Percentiles rank a stretch among this genome's conserved stretches.
Evolutionary conservation across 2,329 filamentous ascomycete genomes (phyloP).

Genomic region (Myrmaecium sp.): DNA sequence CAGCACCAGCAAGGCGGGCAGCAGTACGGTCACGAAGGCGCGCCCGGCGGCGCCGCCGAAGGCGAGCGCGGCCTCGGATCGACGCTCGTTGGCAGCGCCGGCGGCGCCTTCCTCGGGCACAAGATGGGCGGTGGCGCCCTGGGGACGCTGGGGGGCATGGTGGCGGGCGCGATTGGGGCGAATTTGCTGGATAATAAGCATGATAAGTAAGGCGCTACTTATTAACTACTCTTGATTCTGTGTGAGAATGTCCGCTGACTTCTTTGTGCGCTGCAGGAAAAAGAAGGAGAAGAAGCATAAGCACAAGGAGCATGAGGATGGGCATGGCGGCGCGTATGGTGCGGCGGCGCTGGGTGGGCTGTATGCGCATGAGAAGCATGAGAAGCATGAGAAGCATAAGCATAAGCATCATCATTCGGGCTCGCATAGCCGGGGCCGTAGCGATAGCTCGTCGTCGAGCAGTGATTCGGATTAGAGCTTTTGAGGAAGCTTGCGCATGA

Average conservation of each 20-base stretch:
- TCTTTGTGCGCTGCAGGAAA: constrained; percentile 12
- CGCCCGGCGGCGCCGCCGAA: constrained; percentile 14
- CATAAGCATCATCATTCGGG: constrained; percentile 10
- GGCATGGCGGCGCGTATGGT: constrained; percentile 10
- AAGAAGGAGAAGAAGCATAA: constrained; percentile 22
- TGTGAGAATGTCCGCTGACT: constrained; percentile 1
- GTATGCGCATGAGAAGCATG: constrained; percentile 13
- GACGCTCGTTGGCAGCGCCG: constrained; percentile 35
- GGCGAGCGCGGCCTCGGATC: constrained; percentile 42
- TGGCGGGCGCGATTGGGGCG: constrained; percentile 38
- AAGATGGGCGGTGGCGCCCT: constrained; percentile 36
- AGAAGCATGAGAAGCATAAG: constrained; percentile 11
- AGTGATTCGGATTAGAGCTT: constrained; percentile 18
- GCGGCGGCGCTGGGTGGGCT: constrained; percentile 18
- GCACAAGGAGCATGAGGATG: constrained; percentile 9
- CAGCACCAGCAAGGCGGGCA: constrained; percentile 7
- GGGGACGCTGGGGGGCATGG: constrained; percentile 33
- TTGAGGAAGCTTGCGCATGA: not conserved
- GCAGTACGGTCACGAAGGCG: constrained; percentile 11
- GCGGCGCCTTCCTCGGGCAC: constrained; percentile 37
- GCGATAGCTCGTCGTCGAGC: constrained; percentile 15
- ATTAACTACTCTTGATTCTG: constrained; percentile 4
- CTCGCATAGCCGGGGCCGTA: constrained; percentile 15
- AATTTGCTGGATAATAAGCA: constrained; percentile 33
- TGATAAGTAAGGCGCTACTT: constrained; percentile 16